A percentile compares a stretch with the other conserved stretches of the same genome.
phyloP scores from a whole-genome alignment of 2,329 filamentous ascomycete genomes.

The Penicillium sp. region DNA sequence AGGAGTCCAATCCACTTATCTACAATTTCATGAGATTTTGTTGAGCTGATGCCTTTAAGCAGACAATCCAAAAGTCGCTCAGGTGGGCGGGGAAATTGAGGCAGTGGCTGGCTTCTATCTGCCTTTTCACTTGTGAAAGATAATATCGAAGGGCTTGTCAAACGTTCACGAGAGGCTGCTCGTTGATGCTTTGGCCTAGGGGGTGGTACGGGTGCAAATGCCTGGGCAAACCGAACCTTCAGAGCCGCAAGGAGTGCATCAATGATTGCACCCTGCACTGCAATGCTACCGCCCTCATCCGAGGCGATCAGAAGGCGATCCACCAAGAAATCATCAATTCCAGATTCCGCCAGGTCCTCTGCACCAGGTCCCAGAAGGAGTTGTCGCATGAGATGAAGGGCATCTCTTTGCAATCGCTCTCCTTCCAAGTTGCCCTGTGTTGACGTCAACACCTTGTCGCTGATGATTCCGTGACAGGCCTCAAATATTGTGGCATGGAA shows the following conservation, averaged over 20 bases:
- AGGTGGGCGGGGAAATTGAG: slow-evolving; percentile 46
- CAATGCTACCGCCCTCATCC: slow-evolving; percentile 58
- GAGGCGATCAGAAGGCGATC: slow-evolving; percentile 65
- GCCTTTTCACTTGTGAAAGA: slow-evolving; percentile 48
- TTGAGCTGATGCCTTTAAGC: slow-evolving; percentile 74
- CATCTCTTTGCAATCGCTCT: slow-evolving; percentile 68
- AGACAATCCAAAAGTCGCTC: slow-evolving; percentile 78
- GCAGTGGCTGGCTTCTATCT: slow-evolving; percentile 37
- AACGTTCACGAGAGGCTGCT: slow-evolving; percentile 40
- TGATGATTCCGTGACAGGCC: slow-evolving; percentile 30
- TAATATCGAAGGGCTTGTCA: slow-evolving; percentile 43
- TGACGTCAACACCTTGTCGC: slow-evolving; percentile 17
- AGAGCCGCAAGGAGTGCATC: slow-evolving; percentile 75
- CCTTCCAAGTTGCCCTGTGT: slow-evolving; percentile 50
- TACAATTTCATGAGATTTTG: slow-evolving; percentile 71
- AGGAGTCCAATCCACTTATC: slow-evolving; percentile 92
- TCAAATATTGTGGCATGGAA: slow-evolving; percentile 37
- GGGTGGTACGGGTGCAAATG: slow-evolving; percentile 34
- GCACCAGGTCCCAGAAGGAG: slow-evolving; percentile 41
- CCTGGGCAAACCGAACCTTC: slow-evolving; percentile 55
- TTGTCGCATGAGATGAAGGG: slow-evolving; percentile 63
- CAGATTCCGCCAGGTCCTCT: slow-evolving; percentile 43
- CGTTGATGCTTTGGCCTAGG: slow-evolving; percentile 36
- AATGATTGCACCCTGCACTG: slow-evolving; percentile 73
- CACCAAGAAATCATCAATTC: slow-evolving; percentile 70